Evolutionary conservation across 169 alveolate genomes (phyloP).

Genomic region (Eimeria brunetti): DNA sequence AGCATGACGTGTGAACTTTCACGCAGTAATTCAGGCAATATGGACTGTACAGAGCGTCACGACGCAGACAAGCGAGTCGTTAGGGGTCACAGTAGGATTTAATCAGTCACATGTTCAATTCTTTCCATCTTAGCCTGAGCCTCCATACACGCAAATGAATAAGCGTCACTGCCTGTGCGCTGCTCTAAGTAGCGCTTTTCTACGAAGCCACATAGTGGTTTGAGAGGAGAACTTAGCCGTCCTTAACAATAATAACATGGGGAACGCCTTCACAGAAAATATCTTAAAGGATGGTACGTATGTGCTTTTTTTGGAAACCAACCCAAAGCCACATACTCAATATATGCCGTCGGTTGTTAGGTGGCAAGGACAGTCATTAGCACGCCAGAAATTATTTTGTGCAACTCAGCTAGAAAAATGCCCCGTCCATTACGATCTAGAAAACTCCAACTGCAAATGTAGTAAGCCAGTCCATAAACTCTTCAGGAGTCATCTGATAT

Average conservation of each 20-base stretch:
- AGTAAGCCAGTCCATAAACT: too few species aligned
- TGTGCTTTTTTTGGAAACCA: background rate
- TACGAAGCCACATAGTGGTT: background rate
- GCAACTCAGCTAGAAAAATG: background rate
- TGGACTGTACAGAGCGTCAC: too few species aligned
- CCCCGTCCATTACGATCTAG: too few species aligned
- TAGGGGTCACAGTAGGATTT: background rate
- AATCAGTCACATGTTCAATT: background rate
- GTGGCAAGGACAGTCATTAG: background rate
- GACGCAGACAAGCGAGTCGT: background rate
- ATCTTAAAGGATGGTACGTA: background rate
- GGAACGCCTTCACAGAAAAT: background rate
- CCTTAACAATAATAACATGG: background rate
- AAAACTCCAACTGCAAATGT: too few species aligned
- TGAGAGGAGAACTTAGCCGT: background rate
- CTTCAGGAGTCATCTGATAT: too few species aligned
- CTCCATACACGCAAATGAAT: too few species aligned
- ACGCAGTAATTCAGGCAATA: too few species aligned
- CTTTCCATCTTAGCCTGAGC: background rate
- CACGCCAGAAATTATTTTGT: background rate
- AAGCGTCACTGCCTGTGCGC: background rate
- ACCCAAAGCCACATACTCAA: background rate
- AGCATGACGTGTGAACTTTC: background rate
- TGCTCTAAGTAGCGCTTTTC: background rate
- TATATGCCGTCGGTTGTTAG: background rate